phyloP scores from a whole-genome alignment of 2,329 filamentous ascomycete species.

The Trichophyton mentagrophytes region DNA sequence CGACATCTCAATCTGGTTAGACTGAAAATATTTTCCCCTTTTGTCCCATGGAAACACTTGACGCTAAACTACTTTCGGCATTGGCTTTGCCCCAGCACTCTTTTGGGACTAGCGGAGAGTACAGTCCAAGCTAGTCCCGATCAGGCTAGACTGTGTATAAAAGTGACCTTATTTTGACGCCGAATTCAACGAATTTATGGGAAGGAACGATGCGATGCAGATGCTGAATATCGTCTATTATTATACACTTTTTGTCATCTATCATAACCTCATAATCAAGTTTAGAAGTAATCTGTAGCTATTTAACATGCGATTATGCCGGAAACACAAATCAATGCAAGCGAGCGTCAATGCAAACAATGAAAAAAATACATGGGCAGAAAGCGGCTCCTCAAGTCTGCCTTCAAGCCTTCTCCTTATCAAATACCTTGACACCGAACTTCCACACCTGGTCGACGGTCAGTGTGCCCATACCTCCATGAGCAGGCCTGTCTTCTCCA shows the following conservation, averaged over 20 bases:
- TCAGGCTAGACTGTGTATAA: no score
- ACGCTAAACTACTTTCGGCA: no score
- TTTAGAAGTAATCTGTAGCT: neutral
- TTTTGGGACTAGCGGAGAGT: no score
- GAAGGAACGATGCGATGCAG: no score
- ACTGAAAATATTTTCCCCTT: no score
- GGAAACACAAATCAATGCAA: neutral
- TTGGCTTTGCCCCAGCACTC: no score
- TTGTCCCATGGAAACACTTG: no score
- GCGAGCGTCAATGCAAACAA: neutral
- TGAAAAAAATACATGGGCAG: neutral
- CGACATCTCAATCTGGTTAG: no score
- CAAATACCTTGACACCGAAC: constrained; percentile 29
- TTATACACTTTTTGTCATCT: neutral
- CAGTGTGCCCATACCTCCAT: constrained; percentile 21
- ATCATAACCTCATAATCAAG: neutral
- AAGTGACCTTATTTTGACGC: no score
- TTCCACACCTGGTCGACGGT: constrained; percentile 34
- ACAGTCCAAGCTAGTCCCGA: no score
- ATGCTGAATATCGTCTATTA: neutral
- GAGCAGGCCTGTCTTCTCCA: constrained; percentile 20
- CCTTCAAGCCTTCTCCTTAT: constrained; percentile 20
- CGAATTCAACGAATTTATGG: no score
- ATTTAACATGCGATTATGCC: neutral
- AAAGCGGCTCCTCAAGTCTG: no score